Conservation (phyloP, 306 rosid species). For the Medicago ruthenica region DNA sequence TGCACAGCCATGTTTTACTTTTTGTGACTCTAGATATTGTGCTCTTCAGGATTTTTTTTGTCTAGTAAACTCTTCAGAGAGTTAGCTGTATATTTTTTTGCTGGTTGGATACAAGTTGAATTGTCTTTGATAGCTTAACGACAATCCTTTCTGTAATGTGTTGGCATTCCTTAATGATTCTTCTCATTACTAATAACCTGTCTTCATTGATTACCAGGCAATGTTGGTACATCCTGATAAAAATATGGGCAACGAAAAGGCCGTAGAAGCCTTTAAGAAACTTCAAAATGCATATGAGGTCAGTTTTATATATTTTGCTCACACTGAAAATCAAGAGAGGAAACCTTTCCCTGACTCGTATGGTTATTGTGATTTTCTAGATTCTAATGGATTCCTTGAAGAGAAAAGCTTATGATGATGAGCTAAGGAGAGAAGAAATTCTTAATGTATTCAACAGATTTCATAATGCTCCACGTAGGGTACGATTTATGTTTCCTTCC, state of each 20-base stretch:
- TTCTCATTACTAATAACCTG: constrained; percentile 35
- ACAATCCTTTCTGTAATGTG: constrained; percentile 32
- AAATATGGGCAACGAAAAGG: constrained; percentile 98
- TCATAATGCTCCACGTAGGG: constrained; percentile 69
- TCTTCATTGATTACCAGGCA: constrained; percentile 68
- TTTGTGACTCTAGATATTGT: constrained; percentile 22
- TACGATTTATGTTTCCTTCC: constrained; percentile 41
- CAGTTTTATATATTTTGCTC: constrained; percentile 36
- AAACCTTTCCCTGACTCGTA: constrained; percentile 38
- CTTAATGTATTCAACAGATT: constrained; percentile 77
- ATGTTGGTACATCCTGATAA: constrained; percentile 99
- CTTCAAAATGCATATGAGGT: constrained; percentile 99
- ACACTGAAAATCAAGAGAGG: constrained; percentile 31
- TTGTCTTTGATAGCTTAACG: constrained; percentile 27
- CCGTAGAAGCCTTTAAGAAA: constrained; percentile 97
- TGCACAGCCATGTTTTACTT: constrained; percentile 34
- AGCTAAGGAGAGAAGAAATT: constrained; percentile 90
- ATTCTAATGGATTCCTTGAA: constrained; percentile 87
- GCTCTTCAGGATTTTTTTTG: neutral
- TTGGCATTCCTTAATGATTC: constrained; percentile 40
- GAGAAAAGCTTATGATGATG: constrained; percentile 92
- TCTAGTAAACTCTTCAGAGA: neutral
- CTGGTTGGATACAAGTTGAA: constrained; percentile 18
- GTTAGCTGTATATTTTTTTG: constrained; percentile 33
- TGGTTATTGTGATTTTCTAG: constrained; percentile 54